Percentiles rank a stretch among this genome's conserved stretches.
phyloP scores from a whole-genome alignment of 1,284 basidiomycete genomes.

The Vanrija sp. region DNA sequence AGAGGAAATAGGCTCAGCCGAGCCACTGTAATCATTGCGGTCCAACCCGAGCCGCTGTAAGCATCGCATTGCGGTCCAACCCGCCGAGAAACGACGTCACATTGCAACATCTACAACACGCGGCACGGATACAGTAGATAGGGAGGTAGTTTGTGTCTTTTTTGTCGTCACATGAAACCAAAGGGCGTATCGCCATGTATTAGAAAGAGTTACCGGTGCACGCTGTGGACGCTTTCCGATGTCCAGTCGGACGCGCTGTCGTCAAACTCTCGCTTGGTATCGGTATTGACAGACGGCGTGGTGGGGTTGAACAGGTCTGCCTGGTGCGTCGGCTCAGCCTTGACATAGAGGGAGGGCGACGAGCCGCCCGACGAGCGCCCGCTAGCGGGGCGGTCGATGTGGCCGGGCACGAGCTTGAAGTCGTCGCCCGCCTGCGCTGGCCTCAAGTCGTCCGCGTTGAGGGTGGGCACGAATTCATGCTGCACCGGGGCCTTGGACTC shows the following conservation, averaged over 20 bases:
- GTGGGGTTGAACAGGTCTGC: not conserved
- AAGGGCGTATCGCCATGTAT: too few relatives aligned
- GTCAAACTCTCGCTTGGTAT: not conserved
- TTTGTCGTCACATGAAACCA: not conserved
- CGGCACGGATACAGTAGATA: constrained; percentile 1
- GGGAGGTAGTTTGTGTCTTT: not conserved
- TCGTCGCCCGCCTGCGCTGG: not conserved
- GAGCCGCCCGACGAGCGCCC: too few relatives aligned
- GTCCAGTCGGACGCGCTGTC: not conserved
- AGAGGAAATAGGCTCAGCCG: not conserved
- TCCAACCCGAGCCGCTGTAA: not conserved
- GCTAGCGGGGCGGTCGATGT: not conserved
- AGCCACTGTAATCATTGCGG: not conserved
- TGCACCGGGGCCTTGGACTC: not conserved
- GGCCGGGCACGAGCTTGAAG: not conserved
- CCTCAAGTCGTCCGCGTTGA: not conserved
- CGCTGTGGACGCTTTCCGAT: not conserved
- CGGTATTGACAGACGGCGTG: not conserved
- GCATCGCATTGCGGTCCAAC: not conserved
- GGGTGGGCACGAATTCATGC: not conserved
- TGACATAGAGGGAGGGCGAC: not conserved
- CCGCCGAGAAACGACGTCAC: not conserved
- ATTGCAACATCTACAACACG: constrained; percentile 9
- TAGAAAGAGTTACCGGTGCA: too few relatives aligned
- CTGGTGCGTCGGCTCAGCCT: not conserved